Percentiles rank a stretch among this genome's conserved stretches.
Conservation (phyloP, 2,329 filamentous ascomycete genomes). For the Ramularia endophylla region DNA sequence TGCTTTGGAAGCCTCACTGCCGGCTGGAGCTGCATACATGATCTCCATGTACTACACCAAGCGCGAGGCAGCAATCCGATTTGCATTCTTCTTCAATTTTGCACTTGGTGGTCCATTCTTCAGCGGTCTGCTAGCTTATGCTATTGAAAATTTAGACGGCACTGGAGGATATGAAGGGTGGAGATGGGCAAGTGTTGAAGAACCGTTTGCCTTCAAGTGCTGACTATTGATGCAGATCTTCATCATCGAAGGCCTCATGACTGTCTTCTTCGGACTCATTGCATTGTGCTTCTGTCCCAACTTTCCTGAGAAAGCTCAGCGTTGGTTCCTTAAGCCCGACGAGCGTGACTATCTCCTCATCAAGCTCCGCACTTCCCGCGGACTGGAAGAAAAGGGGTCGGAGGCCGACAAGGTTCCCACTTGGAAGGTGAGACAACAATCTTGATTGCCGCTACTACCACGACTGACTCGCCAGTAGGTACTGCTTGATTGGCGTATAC, state of each 20-base stretch:
- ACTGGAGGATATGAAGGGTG: constrained; percentile 9
- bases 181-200: constrained; percentile 5
- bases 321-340: constrained; percentile 5
- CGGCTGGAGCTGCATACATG: constrained; percentile 5
- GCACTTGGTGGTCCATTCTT: constrained; percentile 9
- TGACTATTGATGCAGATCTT: constrained; percentile 5
- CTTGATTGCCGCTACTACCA: too few species aligned
- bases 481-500: constrained; percentile 8
- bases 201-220: background rate
- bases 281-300: constrained; percentile 7
- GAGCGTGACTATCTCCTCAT: constrained; percentile 7
- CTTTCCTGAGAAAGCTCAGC: constrained; percentile 9
- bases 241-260: constrained; percentile 11
- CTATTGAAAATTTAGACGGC: constrained; percentile 7
- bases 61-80: constrained; percentile 4
- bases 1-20: constrained; percentile 2
- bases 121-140: constrained; percentile 8
- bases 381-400: constrained; percentile 7
- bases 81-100: constrained; percentile 11
- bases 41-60: constrained; percentile 7
- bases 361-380: constrained; percentile 6
- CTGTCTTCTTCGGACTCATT: constrained; percentile 9
- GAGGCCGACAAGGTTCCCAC: constrained; percentile 7
- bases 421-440: constrained; percentile 3
- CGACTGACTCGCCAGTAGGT: background rate